Evolutionary conservation across 2,329 filamentous ascomycete species (phyloP).

Genomic region (Aspergillus carbonarius): DNA sequence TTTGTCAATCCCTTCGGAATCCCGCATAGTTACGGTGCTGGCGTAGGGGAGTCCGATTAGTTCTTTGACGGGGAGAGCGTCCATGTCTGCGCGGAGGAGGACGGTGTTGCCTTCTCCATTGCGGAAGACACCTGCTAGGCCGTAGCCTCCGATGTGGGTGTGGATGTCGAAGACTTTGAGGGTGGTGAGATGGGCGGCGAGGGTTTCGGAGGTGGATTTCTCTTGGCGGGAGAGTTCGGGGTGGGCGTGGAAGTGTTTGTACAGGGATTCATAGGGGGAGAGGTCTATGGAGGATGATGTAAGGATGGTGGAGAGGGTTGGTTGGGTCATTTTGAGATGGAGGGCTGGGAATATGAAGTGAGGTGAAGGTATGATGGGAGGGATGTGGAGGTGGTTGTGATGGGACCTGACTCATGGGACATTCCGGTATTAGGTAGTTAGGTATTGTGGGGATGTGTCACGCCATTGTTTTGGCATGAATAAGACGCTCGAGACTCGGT

Average conservation of each 20-base stretch:
- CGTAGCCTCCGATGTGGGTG: constrained; percentile 48
- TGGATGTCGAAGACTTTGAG: constrained; percentile 39
- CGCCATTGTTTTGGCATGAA: too few relatives aligned
- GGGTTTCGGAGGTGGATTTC: constrained; percentile 50
- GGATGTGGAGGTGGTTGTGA: too few relatives aligned
- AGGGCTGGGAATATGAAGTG: too few relatives aligned
- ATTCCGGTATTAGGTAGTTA: too few relatives aligned
- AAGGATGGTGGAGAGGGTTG: constrained; percentile 22
- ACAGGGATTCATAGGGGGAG: constrained; percentile 52
- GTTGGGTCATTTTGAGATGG: constrained; percentile 26
- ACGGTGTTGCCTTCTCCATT: constrained; percentile 48
- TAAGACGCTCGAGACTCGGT: too few relatives aligned
- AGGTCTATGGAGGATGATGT: constrained; percentile 32
- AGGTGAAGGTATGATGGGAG: too few relatives aligned
- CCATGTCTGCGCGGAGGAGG: constrained; percentile 51
- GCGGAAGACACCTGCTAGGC: constrained; percentile 43
- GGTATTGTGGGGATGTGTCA: too few relatives aligned
- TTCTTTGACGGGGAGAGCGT: constrained; percentile 52
- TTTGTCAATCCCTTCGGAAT: constrained; percentile 52
- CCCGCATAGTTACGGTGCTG: constrained; percentile 46
- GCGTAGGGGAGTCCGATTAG: constrained; percentile 50
- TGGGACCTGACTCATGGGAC: too few relatives aligned
- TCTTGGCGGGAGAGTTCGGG: constrained; percentile 62
- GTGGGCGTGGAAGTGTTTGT: constrained; percentile 59
- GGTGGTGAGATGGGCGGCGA: constrained; percentile 44